Evolutionary conservation across 2,329 filamentous ascomycete genomes (phyloP).

Genomic region (Coniochaeta sp.): DNA sequence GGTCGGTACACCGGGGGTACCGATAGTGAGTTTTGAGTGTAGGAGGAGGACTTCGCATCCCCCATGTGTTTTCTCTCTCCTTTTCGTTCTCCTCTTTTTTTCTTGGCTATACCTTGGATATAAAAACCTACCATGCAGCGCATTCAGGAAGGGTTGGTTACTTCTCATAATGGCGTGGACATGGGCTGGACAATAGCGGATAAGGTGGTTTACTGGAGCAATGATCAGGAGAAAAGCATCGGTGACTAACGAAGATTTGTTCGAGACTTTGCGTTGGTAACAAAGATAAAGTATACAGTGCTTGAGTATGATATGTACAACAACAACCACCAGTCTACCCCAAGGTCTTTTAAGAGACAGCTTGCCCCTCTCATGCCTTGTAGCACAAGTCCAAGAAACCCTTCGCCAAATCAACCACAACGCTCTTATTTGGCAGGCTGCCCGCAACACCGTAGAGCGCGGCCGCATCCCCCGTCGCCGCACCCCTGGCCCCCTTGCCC

Average conservation of each 20-base stretch:
- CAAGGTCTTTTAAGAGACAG: not conserved
- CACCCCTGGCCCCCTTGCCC: slow-evolving; percentile 57
- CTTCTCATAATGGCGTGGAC: not conserved
- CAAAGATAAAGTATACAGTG: not conserved
- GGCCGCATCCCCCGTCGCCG: slow-evolving; percentile 69
- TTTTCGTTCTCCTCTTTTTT: no score
- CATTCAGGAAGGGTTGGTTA: not conserved
- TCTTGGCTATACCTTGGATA: not conserved
- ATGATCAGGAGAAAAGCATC: not conserved
- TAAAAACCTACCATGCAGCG: not conserved
- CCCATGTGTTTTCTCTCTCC: not conserved
- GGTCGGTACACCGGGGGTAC: slow-evolving; percentile 15
- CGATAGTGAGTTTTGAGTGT: slow-evolving; percentile 16
- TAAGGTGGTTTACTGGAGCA: not conserved
- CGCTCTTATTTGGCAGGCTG: slow-evolving; percentile 88
- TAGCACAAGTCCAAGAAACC: slow-evolving; percentile 92
- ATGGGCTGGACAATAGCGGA: not conserved
- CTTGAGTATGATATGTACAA: not conserved
- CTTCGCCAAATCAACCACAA: slow-evolving; percentile 82
- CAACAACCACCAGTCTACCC: not conserved
- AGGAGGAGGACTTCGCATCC: not conserved
- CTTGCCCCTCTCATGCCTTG: slow-evolving; percentile 54
- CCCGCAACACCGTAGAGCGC: slow-evolving; percentile 94
- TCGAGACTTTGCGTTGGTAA: not conserved
- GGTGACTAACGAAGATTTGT: not conserved